Evolutionary conservation across 2,329 filamentous ascomycete genomes (phyloP).

Genomic region (Ophiosphaerella herpotricha): DNA sequence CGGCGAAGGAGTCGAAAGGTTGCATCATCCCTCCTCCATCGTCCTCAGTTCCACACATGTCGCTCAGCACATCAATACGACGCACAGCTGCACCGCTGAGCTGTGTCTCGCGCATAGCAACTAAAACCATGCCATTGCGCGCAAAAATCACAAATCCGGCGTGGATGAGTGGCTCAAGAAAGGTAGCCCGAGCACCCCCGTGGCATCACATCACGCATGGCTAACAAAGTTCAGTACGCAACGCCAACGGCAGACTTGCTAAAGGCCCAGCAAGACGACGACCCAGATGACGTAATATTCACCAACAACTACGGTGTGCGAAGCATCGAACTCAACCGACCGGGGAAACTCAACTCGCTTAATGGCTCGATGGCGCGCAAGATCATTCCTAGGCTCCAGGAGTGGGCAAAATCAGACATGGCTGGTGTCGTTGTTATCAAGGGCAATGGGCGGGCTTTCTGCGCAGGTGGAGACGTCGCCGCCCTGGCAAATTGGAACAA

Average conservation of each 20-base stretch:
- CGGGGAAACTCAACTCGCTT: conserved; percentile 87
- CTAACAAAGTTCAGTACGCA: conserved; percentile 39
- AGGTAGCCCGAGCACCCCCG: conserved; percentile 47
- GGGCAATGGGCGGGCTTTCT: conserved; percentile 84
- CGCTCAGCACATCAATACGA: conserved; percentile 49
- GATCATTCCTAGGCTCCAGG: conserved; percentile 83
- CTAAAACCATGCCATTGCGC: conserved; percentile 73
- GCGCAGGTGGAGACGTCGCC: conserved; percentile 89
- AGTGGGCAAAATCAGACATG: conserved; percentile 94
- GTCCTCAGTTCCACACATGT: conserved; percentile 46
- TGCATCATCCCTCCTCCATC: conserved; percentile 27
- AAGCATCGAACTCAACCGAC: conserved; percentile 91
- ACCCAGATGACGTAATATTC: conserved; percentile 91
- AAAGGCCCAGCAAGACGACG: conserved; percentile 69
- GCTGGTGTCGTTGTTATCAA: conserved; percentile 93
- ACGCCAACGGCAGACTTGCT: conserved; percentile 39
- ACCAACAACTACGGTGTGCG: conserved; percentile 85
- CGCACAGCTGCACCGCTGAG: conserved; percentile 47
- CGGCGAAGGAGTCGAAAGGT: conserved; percentile 32
- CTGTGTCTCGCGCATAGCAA: conserved; percentile 40
- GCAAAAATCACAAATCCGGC: conserved; percentile 71
- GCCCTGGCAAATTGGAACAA: conserved; percentile 76
- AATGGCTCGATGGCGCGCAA: conserved; percentile 95
- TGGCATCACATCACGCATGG: background rate
- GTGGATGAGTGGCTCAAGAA: conserved; percentile 55